Conservation (phyloP, 129 eudicot species). For the Arctium minus region DNA sequence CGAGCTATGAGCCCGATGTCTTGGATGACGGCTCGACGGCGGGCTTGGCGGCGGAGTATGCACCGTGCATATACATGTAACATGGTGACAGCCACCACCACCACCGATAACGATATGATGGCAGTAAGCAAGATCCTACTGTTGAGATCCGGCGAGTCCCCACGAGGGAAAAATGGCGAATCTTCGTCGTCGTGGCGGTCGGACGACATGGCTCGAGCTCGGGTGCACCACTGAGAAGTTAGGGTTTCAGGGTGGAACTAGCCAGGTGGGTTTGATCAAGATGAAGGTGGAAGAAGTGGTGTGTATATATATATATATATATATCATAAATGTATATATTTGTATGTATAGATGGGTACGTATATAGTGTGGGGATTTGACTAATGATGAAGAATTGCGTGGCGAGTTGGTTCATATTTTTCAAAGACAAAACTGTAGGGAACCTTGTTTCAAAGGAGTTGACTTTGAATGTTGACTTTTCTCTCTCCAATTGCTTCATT, state of each 20-base stretch:
- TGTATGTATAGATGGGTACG: background rate
- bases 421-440: slow-evolving; percentile 22
- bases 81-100: slow-evolving; percentile 52
- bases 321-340: background rate
- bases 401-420: slow-evolving; percentile 32
- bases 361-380: slow-evolving; percentile 31
- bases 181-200: background rate
- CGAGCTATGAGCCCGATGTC: slow-evolving; percentile 24
- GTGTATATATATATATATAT: background rate
- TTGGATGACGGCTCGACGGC: slow-evolving; percentile 33
- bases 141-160: slow-evolving; percentile 14
- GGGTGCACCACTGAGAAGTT: background rate
- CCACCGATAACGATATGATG: slow-evolving; percentile 48
- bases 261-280: background rate
- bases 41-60: slow-evolving; percentile 57
- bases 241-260: background rate
- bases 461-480: slow-evolving; percentile 34
- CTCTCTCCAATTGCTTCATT: background rate
- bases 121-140: slow-evolving; percentile 57
- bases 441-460: slow-evolving; percentile 28
- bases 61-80: slow-evolving; percentile 69
- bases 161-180: background rate
- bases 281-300: slow-evolving; percentile 13
- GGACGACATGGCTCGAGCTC: slow-evolving; percentile 8
- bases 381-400: slow-evolving; percentile 31